Evolutionary conservation across 2,329 filamentous ascomycete species (phyloP), one percentile per base, ranked within the genome.

Genomic region (Epichloe glyceriae): DNA sequence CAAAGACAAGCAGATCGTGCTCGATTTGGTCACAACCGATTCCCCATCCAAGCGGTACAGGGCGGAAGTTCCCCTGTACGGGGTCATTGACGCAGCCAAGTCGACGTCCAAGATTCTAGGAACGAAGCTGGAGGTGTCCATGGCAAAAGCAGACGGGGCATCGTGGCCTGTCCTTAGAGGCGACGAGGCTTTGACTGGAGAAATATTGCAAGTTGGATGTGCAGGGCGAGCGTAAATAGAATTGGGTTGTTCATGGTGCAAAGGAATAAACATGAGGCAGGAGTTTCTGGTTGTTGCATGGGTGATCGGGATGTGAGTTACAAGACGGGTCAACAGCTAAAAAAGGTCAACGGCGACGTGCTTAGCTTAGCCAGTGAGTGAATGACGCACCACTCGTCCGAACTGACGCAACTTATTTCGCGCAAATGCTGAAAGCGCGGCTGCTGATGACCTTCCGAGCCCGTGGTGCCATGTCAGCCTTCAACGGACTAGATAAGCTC

Each of bases 141-240:
- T 96, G 50, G 78, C 65, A 64, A 82, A 82, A 69, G 83, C 82
- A 2, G 85, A 90, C 59, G 85, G 83, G 11, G 75, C 76, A 41
- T 86, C 87, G 61, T 96, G 90, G 90, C 86, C 89, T 35, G 86
- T 93, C 5, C 69, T 96, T 61, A 78, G 88, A 54, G 85, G 82
- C 53, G 87, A 93, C 60, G 88, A 95, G 58, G 68, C 71, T 51
- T 62, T 69, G 54, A 80, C 75, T 10, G 78, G 78, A 5, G 86
- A 95, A 70, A 95, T 95, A 60, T 81, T 97, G 56, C 93, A 98
- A 69, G 76, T 94, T 56, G 93, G 93, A 14, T 77, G 82, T 56
- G 89, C 93, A 47, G 88, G 84, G 5, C 49, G 49, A 19, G 56
- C 56, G 17, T 55, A 49, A 5, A 17, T 8, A 5, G 8, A 4